Evolutionary conservation across 495 filamentous ascomycete genomes (phyloP).

Genomic region (Penicillium goetzii): DNA sequence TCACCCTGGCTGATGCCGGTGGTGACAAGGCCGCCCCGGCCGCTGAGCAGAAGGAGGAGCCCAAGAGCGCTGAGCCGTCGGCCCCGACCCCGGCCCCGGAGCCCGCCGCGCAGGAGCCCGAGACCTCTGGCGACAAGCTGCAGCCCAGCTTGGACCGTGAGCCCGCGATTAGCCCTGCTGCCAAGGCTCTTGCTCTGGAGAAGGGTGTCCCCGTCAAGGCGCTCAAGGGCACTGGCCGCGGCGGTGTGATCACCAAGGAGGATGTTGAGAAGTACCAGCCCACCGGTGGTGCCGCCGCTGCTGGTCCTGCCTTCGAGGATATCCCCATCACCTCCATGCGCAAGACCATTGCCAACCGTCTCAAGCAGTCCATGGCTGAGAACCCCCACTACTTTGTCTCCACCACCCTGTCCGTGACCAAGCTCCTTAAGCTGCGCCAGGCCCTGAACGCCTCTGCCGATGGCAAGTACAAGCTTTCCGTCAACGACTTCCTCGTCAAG

Average conservation of each 20-base stretch:
- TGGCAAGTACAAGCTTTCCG: slow-evolving; percentile 95
- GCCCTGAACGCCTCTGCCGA: slow-evolving; percentile 86
- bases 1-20: slow-evolving; percentile 87
- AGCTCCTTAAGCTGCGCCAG: slow-evolving; percentile 93
- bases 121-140: slow-evolving; percentile 73
- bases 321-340: slow-evolving; percentile 89
- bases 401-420: slow-evolving; percentile 81
- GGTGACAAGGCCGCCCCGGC: slow-evolving; percentile 69
- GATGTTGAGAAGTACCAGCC: slow-evolving; percentile 87
- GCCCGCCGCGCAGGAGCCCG: slow-evolving; percentile 68
- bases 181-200: slow-evolving; percentile 82
- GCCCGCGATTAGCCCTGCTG: slow-evolving; percentile 69
- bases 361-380: slow-evolving; percentile 84
- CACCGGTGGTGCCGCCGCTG: slow-evolving; percentile 51
- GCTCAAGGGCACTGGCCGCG: slow-evolving; percentile 86
- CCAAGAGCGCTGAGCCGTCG: slow-evolving; percentile 61
- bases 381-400: slow-evolving; percentile 99
- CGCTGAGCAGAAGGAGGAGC: slow-evolving; percentile 66
- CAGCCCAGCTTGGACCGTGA: slow-evolving; percentile 83
- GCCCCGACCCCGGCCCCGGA: slow-evolving; percentile 61
- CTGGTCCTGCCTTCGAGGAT: slow-evolving; percentile 77
- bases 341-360: slow-evolving; percentile 92
- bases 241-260: slow-evolving; percentile 86
- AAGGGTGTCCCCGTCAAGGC: slow-evolving; percentile 76
- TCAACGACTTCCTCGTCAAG: slow-evolving; percentile 99